Evolutionary conservation across 495 filamentous ascomycete genomes (phyloP), one percentile per base, ranked within the genome.

Genomic region (Penicillium steckii): DNA sequence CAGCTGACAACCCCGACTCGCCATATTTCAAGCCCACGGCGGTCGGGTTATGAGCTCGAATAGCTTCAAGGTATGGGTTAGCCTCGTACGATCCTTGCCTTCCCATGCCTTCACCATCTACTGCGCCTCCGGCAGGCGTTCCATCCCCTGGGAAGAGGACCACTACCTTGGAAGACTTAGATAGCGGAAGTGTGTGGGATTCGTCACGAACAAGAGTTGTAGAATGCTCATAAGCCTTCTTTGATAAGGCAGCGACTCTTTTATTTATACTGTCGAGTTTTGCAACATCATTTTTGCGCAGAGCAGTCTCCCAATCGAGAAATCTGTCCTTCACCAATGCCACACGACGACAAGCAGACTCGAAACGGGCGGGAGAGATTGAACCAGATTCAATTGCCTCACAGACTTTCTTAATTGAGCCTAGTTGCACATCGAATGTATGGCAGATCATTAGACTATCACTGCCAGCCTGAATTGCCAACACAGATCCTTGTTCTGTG

Each of bases 401-500:
- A 32, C 64, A 57, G 2, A 80, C 67, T 17, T 60, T 53, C 35
- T 70, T 64, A 22, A 80, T 75, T 3, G 76, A 72, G 4, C 54
- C 68, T 9, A 75, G 61, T 44, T 80, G 76, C 22, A 72, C 73
- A 9, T 62, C 57, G 47, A 72, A 76, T 7, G 76, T 80, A 55
- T 80, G 76, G 47, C 75, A 80, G 9, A 80, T 65, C 75, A 78
- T 78, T 12, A 76, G 62, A 27, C 75, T 76, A 33, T 80, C 76
- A 43, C 69, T 73, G n/a, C 76, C 76, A 23, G 76, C 76, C 30
- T 66, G 66, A 26, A 80, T 46, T 2, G 76, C 71, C 35, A 80
- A 66, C 22, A 77, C 68, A 1, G 76, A 67, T 38, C 74, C 75
- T 49, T 71, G 62, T 42, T 77, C 74, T 0, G 75, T 76, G 3